Evolutionary conservation across 306 rosid genomes (phyloP).

Genomic region (Benincasa hispida): DNA sequence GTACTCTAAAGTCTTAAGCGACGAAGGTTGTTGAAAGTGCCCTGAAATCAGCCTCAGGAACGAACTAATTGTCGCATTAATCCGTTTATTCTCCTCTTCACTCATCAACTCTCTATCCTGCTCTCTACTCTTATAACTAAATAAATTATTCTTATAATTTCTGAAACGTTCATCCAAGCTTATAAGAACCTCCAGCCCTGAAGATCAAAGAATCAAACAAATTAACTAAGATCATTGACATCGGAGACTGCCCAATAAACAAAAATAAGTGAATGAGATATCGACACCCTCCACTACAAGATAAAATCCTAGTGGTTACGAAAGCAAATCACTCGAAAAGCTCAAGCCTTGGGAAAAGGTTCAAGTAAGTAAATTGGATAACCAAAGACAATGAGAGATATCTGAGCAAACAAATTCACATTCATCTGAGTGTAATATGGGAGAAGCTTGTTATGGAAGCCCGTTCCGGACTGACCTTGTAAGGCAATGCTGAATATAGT

Average conservation of each 20-base stretch:
- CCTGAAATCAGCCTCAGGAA: slow-evolving; percentile 55
- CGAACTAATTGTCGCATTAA: slow-evolving; percentile 42
- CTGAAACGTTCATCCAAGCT: slow-evolving; percentile 47
- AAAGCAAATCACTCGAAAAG: not conserved
- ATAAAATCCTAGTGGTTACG: not conserved
- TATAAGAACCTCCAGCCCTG: slow-evolving; percentile 73
- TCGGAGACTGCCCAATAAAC: not conserved
- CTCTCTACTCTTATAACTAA: slow-evolving; percentile 49
- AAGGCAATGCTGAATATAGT: slow-evolving; percentile 37
- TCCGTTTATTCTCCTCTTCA: slow-evolving; percentile 45
- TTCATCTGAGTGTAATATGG: not conserved
- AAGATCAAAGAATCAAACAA: not conserved
- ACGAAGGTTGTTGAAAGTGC: slow-evolving; percentile 38
- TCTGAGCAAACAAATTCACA: not conserved
- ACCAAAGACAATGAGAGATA: not conserved
- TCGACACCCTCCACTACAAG: not conserved
- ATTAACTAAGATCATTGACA: not conserved
- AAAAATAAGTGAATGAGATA: not conserved
- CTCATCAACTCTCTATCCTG: slow-evolving; percentile 69
- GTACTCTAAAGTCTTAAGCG: slow-evolving; percentile 74
- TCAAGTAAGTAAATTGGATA: not conserved
- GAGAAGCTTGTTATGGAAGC: not conserved
- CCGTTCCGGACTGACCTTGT: slow-evolving; percentile 30
- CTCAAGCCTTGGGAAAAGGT: not conserved
- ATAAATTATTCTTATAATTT: slow-evolving; percentile 54